A percentile compares a stretch with the other conserved stretches of the same genome.
These are phyloP conservation scores for Trichoderma virens DNA, from an alignment of 495 filamentous ascomycete species.

Conservation along the genomic window DNA sequence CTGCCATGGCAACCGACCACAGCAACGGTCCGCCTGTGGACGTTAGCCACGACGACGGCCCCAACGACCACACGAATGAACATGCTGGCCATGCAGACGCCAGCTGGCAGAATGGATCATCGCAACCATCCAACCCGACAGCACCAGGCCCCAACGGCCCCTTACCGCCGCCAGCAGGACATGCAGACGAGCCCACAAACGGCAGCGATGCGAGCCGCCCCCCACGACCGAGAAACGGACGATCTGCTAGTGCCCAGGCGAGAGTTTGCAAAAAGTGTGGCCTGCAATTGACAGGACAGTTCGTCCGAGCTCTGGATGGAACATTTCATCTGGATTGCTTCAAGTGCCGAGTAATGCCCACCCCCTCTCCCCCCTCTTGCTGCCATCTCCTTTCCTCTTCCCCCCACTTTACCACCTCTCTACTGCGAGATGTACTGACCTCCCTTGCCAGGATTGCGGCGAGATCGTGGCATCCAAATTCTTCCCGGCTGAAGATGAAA, in stretches of 20 bases:
- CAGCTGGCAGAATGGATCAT: slow-evolving; percentile 9
- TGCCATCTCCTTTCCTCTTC: background rate
- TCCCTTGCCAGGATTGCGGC: slow-evolving; percentile 68
- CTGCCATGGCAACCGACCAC: slow-evolving; percentile 6
- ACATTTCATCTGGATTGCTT: slow-evolving; percentile 98
- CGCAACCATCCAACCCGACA: background rate
- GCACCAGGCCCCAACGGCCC: background rate
- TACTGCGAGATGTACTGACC: slow-evolving; percentile 13
- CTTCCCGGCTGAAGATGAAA: slow-evolving; percentile 90
- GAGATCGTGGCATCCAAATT: slow-evolving; percentile 97
- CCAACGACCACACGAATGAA: background rate
- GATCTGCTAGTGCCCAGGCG: slow-evolving; percentile 43
- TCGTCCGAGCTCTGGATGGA: slow-evolving; percentile 83
- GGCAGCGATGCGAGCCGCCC: slow-evolving; percentile 32
- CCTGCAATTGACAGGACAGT: slow-evolving; percentile 82
- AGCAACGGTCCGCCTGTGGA: slow-evolving; percentile 1
- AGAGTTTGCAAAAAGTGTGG: slow-evolving; percentile 84
- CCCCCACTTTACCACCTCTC: slow-evolving; percentile 1
- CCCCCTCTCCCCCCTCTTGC: background rate
- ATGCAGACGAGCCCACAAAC: slow-evolving; percentile 7
- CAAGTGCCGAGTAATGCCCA: slow-evolving; percentile 74
- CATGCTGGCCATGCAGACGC: background rate
- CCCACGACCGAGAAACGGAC: slow-evolving; percentile 36
- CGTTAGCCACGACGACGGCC: background rate
- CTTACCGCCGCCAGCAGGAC: background rate